Base-by-base conservation (phyloP, 2,329 filamentous ascomycete genomes). In the Bipolaris bicolor region DNA sequence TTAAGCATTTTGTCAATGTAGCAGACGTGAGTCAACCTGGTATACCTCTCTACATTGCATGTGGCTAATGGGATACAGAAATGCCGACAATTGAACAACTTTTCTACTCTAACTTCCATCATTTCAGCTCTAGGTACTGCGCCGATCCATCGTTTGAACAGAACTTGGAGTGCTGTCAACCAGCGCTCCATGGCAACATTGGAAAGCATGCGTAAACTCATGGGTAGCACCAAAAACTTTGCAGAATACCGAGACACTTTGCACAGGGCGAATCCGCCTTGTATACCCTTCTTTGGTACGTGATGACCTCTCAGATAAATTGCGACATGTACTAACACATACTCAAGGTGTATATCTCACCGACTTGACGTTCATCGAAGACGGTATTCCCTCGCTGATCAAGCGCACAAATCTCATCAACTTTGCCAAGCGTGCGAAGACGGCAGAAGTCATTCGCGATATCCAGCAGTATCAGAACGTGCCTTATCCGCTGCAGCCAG, bases 381-480 rank as follows among this genome's bases (percentile, higher is more conserved):
- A 99, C 71, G 95, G 95, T 66, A 99, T 99, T 61, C 92, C 95
- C 3, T 96, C 93, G 9, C 87, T 97, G 68, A 92, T 96, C 79
- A 98, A 97, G 78, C 96, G 96, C 79, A 95, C 93, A 7, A 92
- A 96, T 71, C 83, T 97, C 66, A 97, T 99, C 82, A 99, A 99
- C 80, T 99, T 99, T 78, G 92, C 93, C 71, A 99, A 99, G 83
- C 90, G 95, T 50, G 91, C 92, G 53, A 99, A 98, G 84, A 98
- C 95, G 13, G 95, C 95, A 18, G 95, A 98, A 76, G 95, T 99
- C 40, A 99, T 99, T 69, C 91, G 93, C 61, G 94, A 98, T 76
- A 98, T 99, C 64, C 95, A 98, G 77, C 94, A 98, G 75, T 99
- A 97, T 75, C 95, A 99, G 77, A 97, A 97, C 70, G 92, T 96